Base-by-base conservation (phyloP, 2,329 filamentous ascomycete species). In the Pseudopyrenochaeta lycopersici region DNA sequence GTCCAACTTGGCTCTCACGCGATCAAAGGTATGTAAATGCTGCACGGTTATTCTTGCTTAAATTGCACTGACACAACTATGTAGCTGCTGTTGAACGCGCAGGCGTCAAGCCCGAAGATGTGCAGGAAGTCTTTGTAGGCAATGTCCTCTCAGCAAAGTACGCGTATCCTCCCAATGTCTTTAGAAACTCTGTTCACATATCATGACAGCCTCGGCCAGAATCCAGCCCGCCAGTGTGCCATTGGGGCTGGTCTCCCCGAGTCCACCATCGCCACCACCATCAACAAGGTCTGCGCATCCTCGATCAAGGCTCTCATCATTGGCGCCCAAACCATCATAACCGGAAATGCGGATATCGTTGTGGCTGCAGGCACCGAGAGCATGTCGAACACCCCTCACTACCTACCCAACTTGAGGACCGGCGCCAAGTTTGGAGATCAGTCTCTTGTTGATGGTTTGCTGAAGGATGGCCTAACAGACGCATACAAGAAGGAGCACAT, bases 261-360 rank as follows among this genome's bases (percentile, higher is more conserved):
- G 61, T 84, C 85, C 49, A 90, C 90, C 62, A 86, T 96, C 67
- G 90, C 89, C 80, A 99, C 95, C 40, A 96, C 93, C 46, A 87
- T 99, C 74, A 99, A 99, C 89, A 99, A 99, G 84, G 95, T 99
- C 76, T 99, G 95, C 85, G 95, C 95, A 62, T 97, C 93, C 9
- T 89, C 90, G 39, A 82, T 97, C 76, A 99, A 99, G 84, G 91
- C 95, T 66, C 89, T 99, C 74, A 92, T 97, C 64, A 85, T 99
- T 56, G 95, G 90, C 66, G 91, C 94, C 46, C 95, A 98, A 80
- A 97, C 94, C 70, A 99, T 99, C 82, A 92, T 98, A 77, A 96
- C 93, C 48, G 94, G 95, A 66, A 97, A 92, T 75, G 94, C 94
- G 62, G 89, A 91, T 67, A 89, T 97, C 63, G 88, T 99, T 62